phyloP scores from a whole-genome alignment of 164 flowering plant genomes.

The Dillenia suffruticosa region DNA sequence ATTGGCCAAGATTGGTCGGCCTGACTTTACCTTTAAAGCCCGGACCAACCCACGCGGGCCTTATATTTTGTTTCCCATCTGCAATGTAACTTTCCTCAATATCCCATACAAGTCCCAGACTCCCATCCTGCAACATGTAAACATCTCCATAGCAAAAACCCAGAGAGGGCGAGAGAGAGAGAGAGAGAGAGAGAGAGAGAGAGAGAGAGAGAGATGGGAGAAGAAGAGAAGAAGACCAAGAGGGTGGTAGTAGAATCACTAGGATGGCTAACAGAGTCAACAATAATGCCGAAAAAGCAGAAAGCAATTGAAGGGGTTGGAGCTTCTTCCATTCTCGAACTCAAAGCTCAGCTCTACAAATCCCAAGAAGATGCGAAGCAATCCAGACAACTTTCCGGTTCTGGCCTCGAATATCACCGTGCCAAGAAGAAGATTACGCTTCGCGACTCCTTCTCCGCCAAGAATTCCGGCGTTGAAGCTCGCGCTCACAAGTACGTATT shows the following conservation, averaged over 20 bases:
- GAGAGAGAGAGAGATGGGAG: constrained; percentile 14
- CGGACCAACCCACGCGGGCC: too few relatives aligned
- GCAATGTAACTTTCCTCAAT: too few relatives aligned
- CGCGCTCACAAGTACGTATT: constrained; percentile 69
- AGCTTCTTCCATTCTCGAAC: constrained; percentile 77
- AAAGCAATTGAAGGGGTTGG: constrained; percentile 91
- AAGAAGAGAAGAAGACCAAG: constrained; percentile 37
- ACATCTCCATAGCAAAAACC: too few relatives aligned
- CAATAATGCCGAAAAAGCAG: constrained; percentile 87
- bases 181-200: not conserved
- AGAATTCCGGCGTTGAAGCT: constrained; percentile 84
- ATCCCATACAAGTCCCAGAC: too few relatives aligned
- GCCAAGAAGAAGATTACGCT: constrained; percentile 63
- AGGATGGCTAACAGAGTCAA: constrained; percentile 97
- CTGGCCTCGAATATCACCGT: constrained; percentile 63
- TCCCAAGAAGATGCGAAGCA: constrained; percentile 77
- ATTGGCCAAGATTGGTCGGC: too few relatives aligned
- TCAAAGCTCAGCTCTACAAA: constrained; percentile 92
- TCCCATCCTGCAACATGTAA: too few relatives aligned
- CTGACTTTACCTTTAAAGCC: too few relatives aligned
- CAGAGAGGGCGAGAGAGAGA: not conserved
- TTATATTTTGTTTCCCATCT: too few relatives aligned
- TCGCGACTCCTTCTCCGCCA: constrained; percentile 45
- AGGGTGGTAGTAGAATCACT: constrained; percentile 65
- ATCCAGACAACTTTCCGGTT: constrained; percentile 34